These are phyloP conservation scores for Saccharomyces hybrid DNA, from an alignment of 1,139 yeast genomes.

Conservation along the genomic window DNA sequence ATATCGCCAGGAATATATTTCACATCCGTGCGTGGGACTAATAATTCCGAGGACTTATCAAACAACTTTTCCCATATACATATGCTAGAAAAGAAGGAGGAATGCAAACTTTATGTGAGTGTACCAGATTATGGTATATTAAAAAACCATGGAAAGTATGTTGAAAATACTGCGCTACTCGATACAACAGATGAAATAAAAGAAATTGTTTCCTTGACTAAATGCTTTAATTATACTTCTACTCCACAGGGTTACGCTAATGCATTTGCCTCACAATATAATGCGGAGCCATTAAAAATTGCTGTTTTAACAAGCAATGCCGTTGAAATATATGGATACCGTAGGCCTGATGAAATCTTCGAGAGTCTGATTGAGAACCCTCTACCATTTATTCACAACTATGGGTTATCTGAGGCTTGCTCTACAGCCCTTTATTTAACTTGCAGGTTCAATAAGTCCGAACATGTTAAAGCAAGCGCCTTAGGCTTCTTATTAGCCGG, in stretches of 20 bases:
- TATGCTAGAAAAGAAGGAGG: not conserved
- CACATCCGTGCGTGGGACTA: slow-evolving; percentile 35
- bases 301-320: slow-evolving; percentile 80
- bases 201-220: slow-evolving; percentile 62
- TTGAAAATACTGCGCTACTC: slow-evolving; percentile 76
- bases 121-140: slow-evolving; percentile 80
- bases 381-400: slow-evolving; percentile 43
- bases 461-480: slow-evolving; percentile 36
- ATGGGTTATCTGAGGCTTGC: slow-evolving; percentile 72
- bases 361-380: slow-evolving; percentile 58
- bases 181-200: slow-evolving; percentile 60
- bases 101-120: slow-evolving; percentile 51
- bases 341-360: slow-evolving; percentile 72
- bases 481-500: slow-evolving; percentile 35
- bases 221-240: slow-evolving; percentile 60
- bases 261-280: slow-evolving; percentile 77
- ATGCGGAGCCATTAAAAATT: slow-evolving; percentile 52
- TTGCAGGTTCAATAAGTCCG: slow-evolving; percentile 60
- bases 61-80: not conserved
- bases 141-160: slow-evolving; percentile 58
- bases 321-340: slow-evolving; percentile 63
- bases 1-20: slow-evolving; percentile 81
- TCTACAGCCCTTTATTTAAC: slow-evolving; percentile 82
- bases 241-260: slow-evolving; percentile 77
- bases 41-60: slow-evolving; percentile 1